Base-by-base conservation (phyloP, 768 basidiomycete genomes). In the Leccinum ochraceum region DNA sequence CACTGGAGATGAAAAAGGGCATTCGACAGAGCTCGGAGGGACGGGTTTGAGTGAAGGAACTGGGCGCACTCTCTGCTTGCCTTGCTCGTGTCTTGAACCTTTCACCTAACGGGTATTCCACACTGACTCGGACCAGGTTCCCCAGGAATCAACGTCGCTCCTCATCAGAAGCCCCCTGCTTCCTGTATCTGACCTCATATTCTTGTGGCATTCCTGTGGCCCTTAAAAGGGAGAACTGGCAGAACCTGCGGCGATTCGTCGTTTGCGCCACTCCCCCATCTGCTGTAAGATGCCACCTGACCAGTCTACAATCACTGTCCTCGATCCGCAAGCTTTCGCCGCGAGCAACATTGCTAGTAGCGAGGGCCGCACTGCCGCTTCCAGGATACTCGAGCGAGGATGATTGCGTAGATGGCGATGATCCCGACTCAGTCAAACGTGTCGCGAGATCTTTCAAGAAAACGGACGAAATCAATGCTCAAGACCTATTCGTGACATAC, bases 271-370 rank as follows among this genome's bases (percentile, higher is more conserved):
- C 53, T 26, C 2, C 48, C 20, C 14, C 7, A 55, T 28, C 26
- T 34, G 7, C 22, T 26, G 30, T 54, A 50, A 8, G n/a, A 71
- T 61, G 53, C 42, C 16, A n/a, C 46, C 9, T 26, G 8, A 6
- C 26, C 59, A 24, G 1, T 48, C 36, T 37, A 26, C 50, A 32
- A 63, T 62, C 57, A 51, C 44, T 37, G 4, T 60, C 6, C 59
- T 72, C 17, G 57, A 69, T 36, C 64, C 49, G n/a, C 60, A 63
- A 52, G 37, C 56, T 56, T 67, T 73, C 34, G 52, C 66, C 44
- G 65, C 60, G 14, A 55, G 61, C 24, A 22, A 16, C 46, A 54
- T 74, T n/a, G 58, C 64, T 49, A n/a, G 56, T 50, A 56, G 58
- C 39, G 64, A 67, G 11, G 72, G 65, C 20, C 62, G 69, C 22